Evolutionary conservation across 176 grass and related monocot genomes (phyloP), one percentile per base, ranked within the genome.

Genomic region (Oryza glumipatula): DNA sequence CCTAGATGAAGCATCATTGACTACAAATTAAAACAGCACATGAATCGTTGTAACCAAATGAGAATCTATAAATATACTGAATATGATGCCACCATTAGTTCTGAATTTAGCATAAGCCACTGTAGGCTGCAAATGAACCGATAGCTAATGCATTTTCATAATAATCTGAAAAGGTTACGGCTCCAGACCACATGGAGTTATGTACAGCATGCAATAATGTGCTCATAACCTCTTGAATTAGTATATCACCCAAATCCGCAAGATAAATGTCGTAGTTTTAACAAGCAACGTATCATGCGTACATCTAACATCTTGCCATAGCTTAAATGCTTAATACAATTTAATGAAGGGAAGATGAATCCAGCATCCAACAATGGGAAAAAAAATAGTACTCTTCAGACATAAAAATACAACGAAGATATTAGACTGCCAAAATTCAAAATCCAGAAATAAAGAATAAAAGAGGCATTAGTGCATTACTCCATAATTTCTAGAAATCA

Each of bases 71-170:
- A 10, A 70, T 77, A 74, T 7, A 6, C 33, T 43, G n/a, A 73
- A 19, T 46, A 75, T 75, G 36, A 23, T 5, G 2, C 12, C 38
- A 13, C 36, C 3, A 81, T 79, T 24, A 4, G 22, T 10, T 3
- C 46, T 32, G 30, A 84, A 33, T 9, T 35, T 13, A 66, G 9
- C 51, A 65, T 71, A 72, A 85, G 41, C 64, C 60, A 61, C 43
- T 76, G 22, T 43, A 76, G 41, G 2, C 3, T 73, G 33, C 33
- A 35, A 35, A 35, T 35, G 33, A 35, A 35, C 33, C 33, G 33
- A 35, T 35, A 35, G 33, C 33, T 35, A 35, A 35, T 35, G 33
- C 33, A 35, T 35, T 35, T 35, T 35, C 33, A 35, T 35, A 35
- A 35, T 35, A 35, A 35, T 5, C 33, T 35, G 33, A 35, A 35